Evolutionary conservation across 371 early-diverging fungal species (phyloP).

Genomic region (Apophysomyces ossiformis): DNA sequence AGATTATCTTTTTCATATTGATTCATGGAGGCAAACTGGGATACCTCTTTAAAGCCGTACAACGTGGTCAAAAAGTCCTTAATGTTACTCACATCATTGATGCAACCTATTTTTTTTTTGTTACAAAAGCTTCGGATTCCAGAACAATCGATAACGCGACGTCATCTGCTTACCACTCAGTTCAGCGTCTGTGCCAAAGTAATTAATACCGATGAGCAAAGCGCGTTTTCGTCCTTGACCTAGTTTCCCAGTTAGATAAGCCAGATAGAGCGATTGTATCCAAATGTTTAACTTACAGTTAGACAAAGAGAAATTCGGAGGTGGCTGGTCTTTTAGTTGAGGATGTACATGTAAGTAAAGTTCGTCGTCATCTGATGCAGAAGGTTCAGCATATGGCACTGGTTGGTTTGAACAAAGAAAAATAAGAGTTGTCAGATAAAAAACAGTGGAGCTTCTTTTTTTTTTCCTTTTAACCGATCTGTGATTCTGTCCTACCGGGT

Average conservation of each 20-base stretch:
- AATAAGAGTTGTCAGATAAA: constrained; percentile 16
- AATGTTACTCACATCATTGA: constrained; percentile 91
- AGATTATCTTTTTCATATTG: too few relatives aligned
- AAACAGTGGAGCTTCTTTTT: background rate
- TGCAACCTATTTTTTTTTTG: constrained; percentile 64
- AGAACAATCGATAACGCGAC: background rate
- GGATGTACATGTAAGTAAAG: constrained; percentile 46
- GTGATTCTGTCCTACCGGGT: constrained; percentile 24
- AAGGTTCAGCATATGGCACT: constrained; percentile 32
- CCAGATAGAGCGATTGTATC: background rate
- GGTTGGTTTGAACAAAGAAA: background rate
- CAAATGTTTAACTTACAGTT: constrained; percentile 56
- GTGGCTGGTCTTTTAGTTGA: constrained; percentile 24
- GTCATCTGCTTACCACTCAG: constrained; percentile 56
- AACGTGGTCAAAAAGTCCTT: constrained; percentile 68
- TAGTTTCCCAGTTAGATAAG: constrained; percentile 12
- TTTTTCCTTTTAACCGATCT: background rate
- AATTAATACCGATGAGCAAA: constrained; percentile 93
- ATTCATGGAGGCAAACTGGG: background rate
- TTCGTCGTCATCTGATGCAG: constrained; percentile 19
- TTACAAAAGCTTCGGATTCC: background rate
- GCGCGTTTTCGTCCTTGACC: constrained; percentile 77
- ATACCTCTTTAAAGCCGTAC: constrained; percentile 69
- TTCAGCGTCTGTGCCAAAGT: constrained; percentile 68
- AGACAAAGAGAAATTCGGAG: constrained; percentile 61